Evolutionary conservation across 257 asterid genomes (phyloP).

Genomic region (Cordia subcordata): DNA sequence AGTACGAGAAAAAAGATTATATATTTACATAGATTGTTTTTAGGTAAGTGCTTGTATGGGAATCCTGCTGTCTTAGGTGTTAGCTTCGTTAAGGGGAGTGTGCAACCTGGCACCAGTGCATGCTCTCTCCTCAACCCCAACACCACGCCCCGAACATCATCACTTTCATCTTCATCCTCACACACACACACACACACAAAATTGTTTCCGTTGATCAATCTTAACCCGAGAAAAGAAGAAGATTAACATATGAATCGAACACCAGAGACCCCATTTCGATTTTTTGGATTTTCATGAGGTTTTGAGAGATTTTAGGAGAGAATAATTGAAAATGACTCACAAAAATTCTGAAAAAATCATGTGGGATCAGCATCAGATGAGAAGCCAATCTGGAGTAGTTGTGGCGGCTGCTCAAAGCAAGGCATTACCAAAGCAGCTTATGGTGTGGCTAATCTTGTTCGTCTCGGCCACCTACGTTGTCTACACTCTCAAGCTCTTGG

Average conservation of each 20-base stretch:
- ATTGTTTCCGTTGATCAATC: neutral
- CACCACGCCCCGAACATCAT: neutral
- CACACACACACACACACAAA: neutral
- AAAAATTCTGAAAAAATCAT: neutral
- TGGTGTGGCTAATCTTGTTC: slow-evolving; percentile 20
- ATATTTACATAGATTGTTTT: too few relatives aligned
- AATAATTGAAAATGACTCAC: neutral
- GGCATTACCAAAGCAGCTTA: neutral
- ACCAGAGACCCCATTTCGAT: too few relatives aligned
- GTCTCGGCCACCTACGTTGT: slow-evolving; percentile 48
- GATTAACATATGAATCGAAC: too few relatives aligned
- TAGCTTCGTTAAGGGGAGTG: neutral
- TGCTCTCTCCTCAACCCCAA: neutral
- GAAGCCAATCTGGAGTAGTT: neutral
- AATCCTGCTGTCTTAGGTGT: neutral
- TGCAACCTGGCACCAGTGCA: slow-evolving; percentile 1
- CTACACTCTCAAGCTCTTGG: slow-evolving; percentile 48
- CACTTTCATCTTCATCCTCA: neutral
- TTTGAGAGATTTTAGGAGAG: too few relatives aligned
- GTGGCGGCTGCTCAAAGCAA: neutral
- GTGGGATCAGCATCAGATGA: neutral
- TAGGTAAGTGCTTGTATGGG: too few relatives aligned
- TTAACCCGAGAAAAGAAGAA: too few relatives aligned
- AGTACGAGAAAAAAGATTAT: too few relatives aligned
- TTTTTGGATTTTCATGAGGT: too few relatives aligned